phyloP scores from a whole-genome alignment of 345 rosid species.

The Arabidopsis suecica region DNA sequence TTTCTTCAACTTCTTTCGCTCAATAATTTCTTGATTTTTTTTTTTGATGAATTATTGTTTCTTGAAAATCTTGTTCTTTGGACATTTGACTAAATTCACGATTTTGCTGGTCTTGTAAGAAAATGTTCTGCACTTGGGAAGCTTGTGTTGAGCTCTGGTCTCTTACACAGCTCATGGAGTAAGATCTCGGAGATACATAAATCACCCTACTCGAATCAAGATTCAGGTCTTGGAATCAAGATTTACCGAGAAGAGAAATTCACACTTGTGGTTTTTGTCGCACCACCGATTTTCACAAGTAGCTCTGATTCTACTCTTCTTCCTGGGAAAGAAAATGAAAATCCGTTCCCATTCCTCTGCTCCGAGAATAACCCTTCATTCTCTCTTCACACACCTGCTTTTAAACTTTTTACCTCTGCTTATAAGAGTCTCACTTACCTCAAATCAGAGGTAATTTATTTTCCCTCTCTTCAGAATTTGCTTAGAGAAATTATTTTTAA shows the following conservation, averaged over 20 bases:
- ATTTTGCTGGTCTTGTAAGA: conserved; percentile 46
- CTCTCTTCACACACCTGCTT: conserved; percentile 51
- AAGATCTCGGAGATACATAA: conserved; percentile 41
- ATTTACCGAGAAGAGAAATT: conserved; percentile 10
- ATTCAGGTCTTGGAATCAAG: conserved; percentile 19
- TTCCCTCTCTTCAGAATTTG: not conserved
- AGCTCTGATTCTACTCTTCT: conserved; percentile 40
- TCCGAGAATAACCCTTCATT: conserved; percentile 44
- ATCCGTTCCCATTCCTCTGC: conserved; percentile 54
- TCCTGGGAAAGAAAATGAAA: not conserved
- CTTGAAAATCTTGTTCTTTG: no score
- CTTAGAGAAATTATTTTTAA: not conserved
- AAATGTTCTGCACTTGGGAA: conserved; percentile 52
- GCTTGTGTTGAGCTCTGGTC: conserved; percentile 55
- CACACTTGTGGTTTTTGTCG: conserved; percentile 47
- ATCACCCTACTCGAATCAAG: conserved; percentile 25
- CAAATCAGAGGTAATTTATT: conserved; percentile 49
- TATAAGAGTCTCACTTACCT: conserved; percentile 43
- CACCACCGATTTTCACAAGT: conserved; percentile 34
- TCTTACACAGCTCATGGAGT: conserved; percentile 51
- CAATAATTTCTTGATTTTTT: not conserved
- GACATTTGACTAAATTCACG: not conserved
- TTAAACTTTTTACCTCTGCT: conserved; percentile 46
- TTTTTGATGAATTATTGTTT: no score
- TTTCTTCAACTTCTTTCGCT: not conserved